These are phyloP conservation scores for Hymenochaete sp. DNA, from an alignment of 1,284 basidiomycete genomes.

Conservation along the genomic window DNA sequence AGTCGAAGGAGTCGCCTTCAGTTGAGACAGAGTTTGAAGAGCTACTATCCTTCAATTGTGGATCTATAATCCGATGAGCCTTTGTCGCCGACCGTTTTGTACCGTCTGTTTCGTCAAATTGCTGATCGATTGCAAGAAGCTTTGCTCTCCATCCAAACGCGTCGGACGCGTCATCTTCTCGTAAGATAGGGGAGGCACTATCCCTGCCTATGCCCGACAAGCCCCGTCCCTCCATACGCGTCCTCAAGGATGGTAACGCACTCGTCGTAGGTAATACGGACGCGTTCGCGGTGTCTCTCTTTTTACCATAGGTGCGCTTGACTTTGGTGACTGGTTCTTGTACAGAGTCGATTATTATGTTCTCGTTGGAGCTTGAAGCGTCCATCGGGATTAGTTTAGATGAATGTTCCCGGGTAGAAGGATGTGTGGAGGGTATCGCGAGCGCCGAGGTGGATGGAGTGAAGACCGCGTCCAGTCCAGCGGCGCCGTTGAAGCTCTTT, in stretches of 20 bases:
- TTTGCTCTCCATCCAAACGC: slow-evolving; percentile 14
- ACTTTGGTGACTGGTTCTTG: slow-evolving; percentile 7
- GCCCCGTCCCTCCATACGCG: slow-evolving; percentile 7
- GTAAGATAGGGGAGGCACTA: not conserved
- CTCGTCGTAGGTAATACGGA: not conserved
- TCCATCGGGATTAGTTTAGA: not conserved
- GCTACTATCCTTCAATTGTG: slow-evolving; percentile 10
- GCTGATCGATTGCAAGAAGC: slow-evolving; percentile 12
- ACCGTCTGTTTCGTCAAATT: slow-evolving; percentile 7
- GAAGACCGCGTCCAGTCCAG: too few species aligned
- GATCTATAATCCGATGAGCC: not conserved
- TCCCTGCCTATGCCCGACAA: not conserved
- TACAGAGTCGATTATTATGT: too few species aligned
- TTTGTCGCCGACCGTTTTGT: not conserved
- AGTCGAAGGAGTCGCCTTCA: slow-evolving; percentile 11
- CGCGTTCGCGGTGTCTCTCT: slow-evolving; percentile 12
- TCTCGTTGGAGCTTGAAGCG: not conserved
- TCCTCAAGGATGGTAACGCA: not conserved
- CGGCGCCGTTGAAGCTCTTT: too few species aligned
- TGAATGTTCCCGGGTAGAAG: too few species aligned
- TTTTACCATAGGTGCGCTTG: slow-evolving; percentile 16
- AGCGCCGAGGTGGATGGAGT: too few species aligned
- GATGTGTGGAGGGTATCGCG: too few species aligned
- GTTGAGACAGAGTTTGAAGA: slow-evolving; percentile 13
- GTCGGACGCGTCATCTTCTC: slow-evolving; percentile 8